phyloP scores from a whole-genome alignment of 176 grass and related monocot species.

The Hordeum marinum region DNA sequence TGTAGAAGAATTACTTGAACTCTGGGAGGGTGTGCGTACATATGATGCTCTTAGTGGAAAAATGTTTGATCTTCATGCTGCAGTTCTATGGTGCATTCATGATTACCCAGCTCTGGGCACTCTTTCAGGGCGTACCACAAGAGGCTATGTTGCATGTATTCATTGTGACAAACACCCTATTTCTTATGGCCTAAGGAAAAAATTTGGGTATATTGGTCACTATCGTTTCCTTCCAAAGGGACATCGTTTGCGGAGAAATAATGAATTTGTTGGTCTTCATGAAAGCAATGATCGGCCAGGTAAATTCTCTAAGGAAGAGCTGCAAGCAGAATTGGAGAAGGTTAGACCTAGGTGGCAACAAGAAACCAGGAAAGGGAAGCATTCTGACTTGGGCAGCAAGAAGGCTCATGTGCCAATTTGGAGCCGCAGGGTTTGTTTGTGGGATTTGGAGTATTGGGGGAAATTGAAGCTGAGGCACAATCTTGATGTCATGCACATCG shows the following conservation, averaged over 20 bases:
- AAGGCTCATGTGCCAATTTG: neutral
- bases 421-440: neutral
- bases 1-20: neutral
- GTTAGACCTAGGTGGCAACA: neutral
- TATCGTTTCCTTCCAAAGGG: neutral
- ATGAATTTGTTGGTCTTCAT: neutral
- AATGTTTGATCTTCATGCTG: too few relatives aligned
- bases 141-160: conserved; percentile 8
- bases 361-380: neutral
- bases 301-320: neutral
- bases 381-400: too few relatives aligned
- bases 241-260: neutral
- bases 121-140: conserved; percentile 15
- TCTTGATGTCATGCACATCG: conserved; percentile 28
- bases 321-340: neutral
- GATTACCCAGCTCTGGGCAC: neutral
- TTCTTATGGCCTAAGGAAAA: neutral
- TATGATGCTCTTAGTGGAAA: neutral
- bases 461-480: conserved; percentile 6
- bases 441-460: conserved; percentile 24
- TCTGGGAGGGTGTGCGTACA: neutral
- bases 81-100: neutral
- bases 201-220: conserved; percentile 11
- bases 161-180: conserved; percentile 7
- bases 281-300: neutral